Evolutionary conservation across 768 basidiomycete species (phyloP), one percentile per base, ranked within the genome.

Genomic region (Rhizopogon rudus): DNA sequence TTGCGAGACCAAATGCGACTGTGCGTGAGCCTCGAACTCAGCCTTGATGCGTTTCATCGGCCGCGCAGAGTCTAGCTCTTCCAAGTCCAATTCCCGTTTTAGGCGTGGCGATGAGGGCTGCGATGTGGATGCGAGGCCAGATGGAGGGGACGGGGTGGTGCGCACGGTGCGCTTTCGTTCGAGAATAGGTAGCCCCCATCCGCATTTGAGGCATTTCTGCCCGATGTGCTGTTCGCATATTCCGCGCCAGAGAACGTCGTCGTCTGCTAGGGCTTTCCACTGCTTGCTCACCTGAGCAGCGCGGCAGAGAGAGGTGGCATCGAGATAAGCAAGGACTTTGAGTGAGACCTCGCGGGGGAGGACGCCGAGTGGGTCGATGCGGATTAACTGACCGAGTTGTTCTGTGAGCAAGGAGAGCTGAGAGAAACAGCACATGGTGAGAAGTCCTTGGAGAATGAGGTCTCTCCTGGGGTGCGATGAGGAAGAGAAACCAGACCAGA

Each of bases 161-260:
- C 76, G 76, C 57, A 76, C 72, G 25, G 71, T 59, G 25, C 86
- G 79, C 59, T 82, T 83, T 65, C 83, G 86, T 69, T 96, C 91
- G 20, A 99, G 77, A 37, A 97, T 77, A 14, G 97, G 97, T 44
- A 99, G 75, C 16, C 94, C 95, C 95, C 96, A 98, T 2, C 97
- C 97, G 62, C 97, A 98, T 70, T 96, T 97, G 63, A 81, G 83
- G 64, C 97, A 99, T 65, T 93, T 96, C 64, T 93, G 87, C 17
- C 96, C 96, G 53, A 99, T 98, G 59, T 99, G 97, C 68, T 99
- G 97, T 66, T 96, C 93, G 69, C 97, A 98, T 67, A 99, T 98
- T 20, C 86, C 86, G 40, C 88, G 81, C 97, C 97, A 99, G 48
- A 99, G 81, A 44, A 93, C 76, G 63, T 99, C 91, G 67, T 98